A percentile compares a stretch with the other conserved stretches of the same genome.
Evolutionary conservation across 805 yeast genomes (phyloP).

Genomic region (Scheffersomyces stipitis): DNA sequence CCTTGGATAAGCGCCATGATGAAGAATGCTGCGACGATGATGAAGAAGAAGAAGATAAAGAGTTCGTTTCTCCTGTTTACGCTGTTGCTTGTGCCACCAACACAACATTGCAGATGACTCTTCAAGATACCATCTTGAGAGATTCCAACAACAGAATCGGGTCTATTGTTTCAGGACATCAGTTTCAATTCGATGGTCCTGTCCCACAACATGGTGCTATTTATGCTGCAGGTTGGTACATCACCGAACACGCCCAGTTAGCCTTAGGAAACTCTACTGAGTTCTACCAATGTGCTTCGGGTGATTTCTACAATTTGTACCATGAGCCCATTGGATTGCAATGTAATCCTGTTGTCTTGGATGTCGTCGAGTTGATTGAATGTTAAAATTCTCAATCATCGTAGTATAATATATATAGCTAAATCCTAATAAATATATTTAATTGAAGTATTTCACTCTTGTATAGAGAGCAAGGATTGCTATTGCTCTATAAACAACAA

Average conservation of each 20-base stretch:
- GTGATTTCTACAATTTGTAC: slow-evolving; percentile 39
- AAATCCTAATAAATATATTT: too few species aligned
- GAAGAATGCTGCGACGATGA: slow-evolving; percentile 2
- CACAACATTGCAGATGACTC: slow-evolving; percentile 26
- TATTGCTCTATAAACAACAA: slow-evolving; percentile 32
- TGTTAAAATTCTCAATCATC: too few species aligned
- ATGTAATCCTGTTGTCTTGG: slow-evolving; percentile 37
- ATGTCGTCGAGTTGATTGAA: slow-evolving; percentile 35
- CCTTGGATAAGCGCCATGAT: slow-evolving; percentile 3
- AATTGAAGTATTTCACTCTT: slow-evolving; percentile 25
- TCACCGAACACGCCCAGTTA: slow-evolving; percentile 31
- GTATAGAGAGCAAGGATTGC: slow-evolving; percentile 24
- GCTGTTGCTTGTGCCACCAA: slow-evolving; percentile 29
- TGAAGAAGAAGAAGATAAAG: slow-evolving; percentile 3
- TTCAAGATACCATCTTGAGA: slow-evolving; percentile 29
- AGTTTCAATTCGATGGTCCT: slow-evolving; percentile 44
- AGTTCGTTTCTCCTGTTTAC: slow-evolving; percentile 21
- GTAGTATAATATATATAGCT: too few species aligned
- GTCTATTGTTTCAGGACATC: slow-evolving; percentile 36
- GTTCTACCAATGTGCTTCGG: slow-evolving; percentile 42
- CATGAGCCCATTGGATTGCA: slow-evolving; percentile 31
- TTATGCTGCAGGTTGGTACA: slow-evolving; percentile 41
- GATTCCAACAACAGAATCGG: slow-evolving; percentile 36
- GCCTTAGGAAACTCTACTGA: slow-evolving; percentile 29
- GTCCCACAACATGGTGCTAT: slow-evolving; percentile 38